Evolutionary conservation across 768 basidiomycete species (phyloP).

Genomic region (Epithele typhae): DNA sequence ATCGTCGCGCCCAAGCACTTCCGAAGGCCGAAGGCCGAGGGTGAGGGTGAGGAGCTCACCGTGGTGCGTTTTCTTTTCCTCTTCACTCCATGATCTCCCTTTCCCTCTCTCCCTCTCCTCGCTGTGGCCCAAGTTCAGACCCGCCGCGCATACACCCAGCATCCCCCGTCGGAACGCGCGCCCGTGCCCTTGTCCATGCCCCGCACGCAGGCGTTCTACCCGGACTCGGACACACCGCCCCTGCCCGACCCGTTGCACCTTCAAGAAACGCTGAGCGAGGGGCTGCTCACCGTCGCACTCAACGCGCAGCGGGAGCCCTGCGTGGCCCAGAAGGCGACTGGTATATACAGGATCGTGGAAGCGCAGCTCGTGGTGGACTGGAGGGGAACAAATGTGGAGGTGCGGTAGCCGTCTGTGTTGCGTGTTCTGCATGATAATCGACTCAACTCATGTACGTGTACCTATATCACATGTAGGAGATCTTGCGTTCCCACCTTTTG

Average conservation of each 20-base stretch:
- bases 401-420: slow-evolving; percentile 23
- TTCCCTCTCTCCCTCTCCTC: too few relatives aligned
- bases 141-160: too few relatives aligned
- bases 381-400: slow-evolving; percentile 59
- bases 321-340: slow-evolving; percentile 90
- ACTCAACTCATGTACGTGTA: too few relatives aligned
- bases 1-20: slow-evolving; percentile 91
- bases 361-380: slow-evolving; percentile 64
- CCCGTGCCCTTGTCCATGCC: slow-evolving; percentile 90
- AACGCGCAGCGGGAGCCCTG: slow-evolving; percentile 92
- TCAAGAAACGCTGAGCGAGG: slow-evolving; percentile 69
- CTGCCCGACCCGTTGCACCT: slow-evolving; percentile 84
- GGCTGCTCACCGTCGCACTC: slow-evolving; percentile 71
- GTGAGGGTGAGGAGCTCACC: slow-evolving; percentile 87
- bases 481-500: too few relatives aligned
- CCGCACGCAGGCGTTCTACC: slow-evolving; percentile 92
- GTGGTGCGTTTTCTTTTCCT: slow-evolving; percentile 56
- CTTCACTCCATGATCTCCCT: not conserved
- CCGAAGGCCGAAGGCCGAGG: slow-evolving; percentile 88
- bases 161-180: slow-evolving; percentile 80
- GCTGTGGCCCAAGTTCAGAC: not conserved
- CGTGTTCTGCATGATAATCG: not conserved
- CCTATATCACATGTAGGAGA: too few relatives aligned
- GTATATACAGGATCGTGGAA: slow-evolving; percentile 67
- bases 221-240: slow-evolving; percentile 32